These are phyloP conservation scores for Rhytidiadelphus loreus DNA, from an alignment of 225 moss, liverwort and hornwort genomes.

Conservation along the genomic window DNA sequence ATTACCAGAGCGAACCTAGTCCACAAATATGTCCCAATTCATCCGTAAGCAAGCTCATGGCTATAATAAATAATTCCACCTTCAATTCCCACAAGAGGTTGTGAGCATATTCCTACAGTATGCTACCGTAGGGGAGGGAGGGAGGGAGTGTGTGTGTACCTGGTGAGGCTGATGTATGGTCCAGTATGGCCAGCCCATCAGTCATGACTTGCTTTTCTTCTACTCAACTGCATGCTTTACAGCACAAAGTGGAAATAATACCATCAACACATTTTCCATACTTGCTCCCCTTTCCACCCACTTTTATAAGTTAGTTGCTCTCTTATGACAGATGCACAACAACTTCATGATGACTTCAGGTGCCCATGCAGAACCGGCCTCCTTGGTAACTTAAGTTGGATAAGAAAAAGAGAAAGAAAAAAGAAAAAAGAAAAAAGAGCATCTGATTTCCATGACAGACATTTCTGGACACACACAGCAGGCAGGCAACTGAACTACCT, in stretches of 20 bases:
- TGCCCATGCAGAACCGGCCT: neutral
- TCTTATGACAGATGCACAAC: neutral
- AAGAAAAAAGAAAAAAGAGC: neutral
- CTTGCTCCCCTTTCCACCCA: neutral
- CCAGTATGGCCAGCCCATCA: neutral
- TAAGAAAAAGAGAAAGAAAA: too few relatives aligned
- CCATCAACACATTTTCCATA: neutral
- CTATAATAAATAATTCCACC: too few relatives aligned
- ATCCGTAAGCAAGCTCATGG: neutral
- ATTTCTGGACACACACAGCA: neutral
- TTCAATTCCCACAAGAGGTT: neutral
- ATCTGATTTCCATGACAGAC: neutral
- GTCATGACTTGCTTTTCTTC: neutral
- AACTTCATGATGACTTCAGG: neutral
- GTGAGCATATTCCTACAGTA: neutral
- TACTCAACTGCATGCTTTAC: neutral
- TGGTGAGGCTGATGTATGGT: neutral
- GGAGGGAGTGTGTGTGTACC: neutral
- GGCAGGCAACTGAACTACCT: too few relatives aligned
- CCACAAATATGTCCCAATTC: neutral
- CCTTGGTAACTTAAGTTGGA: neutral
- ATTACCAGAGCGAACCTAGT: neutral
- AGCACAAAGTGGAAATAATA: neutral
- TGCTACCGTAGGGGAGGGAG: too few relatives aligned
- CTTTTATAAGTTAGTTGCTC: neutral